A percentile compares a stretch with the other conserved stretches of the same genome.
Evolutionary conservation across 208 protist genomes (phyloP).

Genomic region (Wallacemonas sp.): DNA sequence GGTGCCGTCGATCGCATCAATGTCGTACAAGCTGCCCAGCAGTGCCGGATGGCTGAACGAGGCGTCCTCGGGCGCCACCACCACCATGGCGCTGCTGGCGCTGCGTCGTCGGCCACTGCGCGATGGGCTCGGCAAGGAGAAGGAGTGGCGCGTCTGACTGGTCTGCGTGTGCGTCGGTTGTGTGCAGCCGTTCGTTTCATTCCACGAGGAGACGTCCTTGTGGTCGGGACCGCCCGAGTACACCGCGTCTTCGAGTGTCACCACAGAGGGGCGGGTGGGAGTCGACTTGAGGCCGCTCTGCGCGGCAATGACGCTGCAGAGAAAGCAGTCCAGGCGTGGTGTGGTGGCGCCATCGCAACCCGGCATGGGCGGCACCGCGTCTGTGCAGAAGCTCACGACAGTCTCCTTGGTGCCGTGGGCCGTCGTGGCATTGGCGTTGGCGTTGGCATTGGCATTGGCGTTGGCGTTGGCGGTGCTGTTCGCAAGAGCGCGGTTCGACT

Average conservation of each 20-base stretch:
- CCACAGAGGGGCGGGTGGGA: background rate
- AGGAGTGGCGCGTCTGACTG: background rate
- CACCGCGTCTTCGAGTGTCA: background rate
- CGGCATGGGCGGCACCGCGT: no score
- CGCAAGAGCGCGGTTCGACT: no score
- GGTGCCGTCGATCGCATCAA: background rate
- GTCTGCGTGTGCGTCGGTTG: background rate
- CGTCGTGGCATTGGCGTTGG: no score
- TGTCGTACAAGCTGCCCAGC: background rate
- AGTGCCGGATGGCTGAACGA: background rate
- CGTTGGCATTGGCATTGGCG: no score
- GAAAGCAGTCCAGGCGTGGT: background rate
- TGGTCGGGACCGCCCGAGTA: background rate
- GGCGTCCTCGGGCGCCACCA: background rate
- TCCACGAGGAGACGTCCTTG: background rate
- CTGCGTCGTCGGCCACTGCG: background rate
- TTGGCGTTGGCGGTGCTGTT: no score
- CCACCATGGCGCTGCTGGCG: background rate
- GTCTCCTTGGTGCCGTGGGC: no score
- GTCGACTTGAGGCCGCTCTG: no score
- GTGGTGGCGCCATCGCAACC: no score
- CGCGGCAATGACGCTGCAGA: background rate
- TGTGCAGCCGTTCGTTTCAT: background rate
- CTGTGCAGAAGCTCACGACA: no score
- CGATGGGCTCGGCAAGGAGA: background rate